Percentiles rank a stretch among this genome's conserved stretches.
phyloP scores from a whole-genome alignment of 345 rosid genomes.

The Eutrema yunnanense region DNA sequence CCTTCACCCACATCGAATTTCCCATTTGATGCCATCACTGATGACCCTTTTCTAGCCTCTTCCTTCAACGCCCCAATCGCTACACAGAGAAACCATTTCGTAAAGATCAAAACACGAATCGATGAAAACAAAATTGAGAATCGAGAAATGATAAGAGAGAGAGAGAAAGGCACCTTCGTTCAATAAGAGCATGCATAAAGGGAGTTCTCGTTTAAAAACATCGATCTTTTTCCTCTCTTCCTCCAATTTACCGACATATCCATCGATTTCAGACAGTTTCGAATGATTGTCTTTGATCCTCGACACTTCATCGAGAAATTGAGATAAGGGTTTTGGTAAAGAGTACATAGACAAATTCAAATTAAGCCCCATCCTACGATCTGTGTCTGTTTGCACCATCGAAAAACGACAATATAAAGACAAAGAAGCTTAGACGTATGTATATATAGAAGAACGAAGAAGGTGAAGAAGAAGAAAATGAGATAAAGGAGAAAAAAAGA shows the following conservation, averaged over 20 bases:
- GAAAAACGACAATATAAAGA: constrained; percentile 25
- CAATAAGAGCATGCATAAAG: constrained; percentile 67
- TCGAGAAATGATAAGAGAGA: background rate
- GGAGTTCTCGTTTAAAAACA: constrained; percentile 72
- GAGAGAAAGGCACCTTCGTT: constrained; percentile 41
- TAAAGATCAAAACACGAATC: background rate
- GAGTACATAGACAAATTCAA: constrained; percentile 51
- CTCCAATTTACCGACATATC: constrained; percentile 47
- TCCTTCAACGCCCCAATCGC: constrained; percentile 56
- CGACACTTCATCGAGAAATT: constrained; percentile 45
- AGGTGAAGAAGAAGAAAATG: constrained; percentile 8
- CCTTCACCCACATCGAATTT: constrained; percentile 27
- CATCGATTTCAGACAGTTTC: constrained; percentile 42
- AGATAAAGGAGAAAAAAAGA: background rate
- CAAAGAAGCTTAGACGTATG: constrained; percentile 10
- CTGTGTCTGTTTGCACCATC: constrained; percentile 28
- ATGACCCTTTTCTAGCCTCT: constrained; percentile 34
- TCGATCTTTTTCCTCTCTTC: constrained; percentile 67
- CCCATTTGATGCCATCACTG: constrained; percentile 28
- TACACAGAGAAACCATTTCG: constrained; percentile 10
- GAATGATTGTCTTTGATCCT: constrained; percentile 29
- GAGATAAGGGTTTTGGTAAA: constrained; percentile 43
- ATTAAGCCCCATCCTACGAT: constrained; percentile 52
- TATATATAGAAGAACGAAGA: constrained; percentile 30
- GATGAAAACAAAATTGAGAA: background rate